Percentiles rank a stretch among this genome's conserved stretches.
phyloP scores from a whole-genome alignment of 352 stramenopile genomes.

The Globisporangium spiculum region DNA sequence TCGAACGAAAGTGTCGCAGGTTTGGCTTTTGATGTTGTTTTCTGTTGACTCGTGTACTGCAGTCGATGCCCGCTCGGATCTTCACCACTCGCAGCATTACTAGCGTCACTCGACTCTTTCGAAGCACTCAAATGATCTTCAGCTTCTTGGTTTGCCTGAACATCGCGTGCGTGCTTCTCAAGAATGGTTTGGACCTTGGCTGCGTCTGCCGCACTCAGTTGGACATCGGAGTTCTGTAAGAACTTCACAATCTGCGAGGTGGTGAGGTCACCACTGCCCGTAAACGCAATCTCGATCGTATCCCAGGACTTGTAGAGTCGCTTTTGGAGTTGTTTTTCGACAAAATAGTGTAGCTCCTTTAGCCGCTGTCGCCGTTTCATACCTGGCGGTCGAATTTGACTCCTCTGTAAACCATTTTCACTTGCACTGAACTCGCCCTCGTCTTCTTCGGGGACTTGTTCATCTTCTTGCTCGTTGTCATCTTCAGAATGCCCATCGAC shows the following conservation, averaged over 20 bases:
- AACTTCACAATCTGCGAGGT: conserved; percentile 69
- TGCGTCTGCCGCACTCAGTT: conserved; percentile 53
- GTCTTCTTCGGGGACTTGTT: conserved; percentile 23
- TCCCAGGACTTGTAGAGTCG: conserved; percentile 67
- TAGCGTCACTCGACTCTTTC: background rate
- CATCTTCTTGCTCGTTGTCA: background rate
- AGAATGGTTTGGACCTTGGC: conserved; percentile 59
- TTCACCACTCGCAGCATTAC: background rate
- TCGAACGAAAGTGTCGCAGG: conserved; percentile 51
- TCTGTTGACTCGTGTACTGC: background rate
- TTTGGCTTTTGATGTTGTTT: conserved; percentile 11
- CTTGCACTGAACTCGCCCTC: conserved; percentile 10
- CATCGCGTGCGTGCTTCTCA: conserved; percentile 31
- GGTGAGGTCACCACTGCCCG: conserved; percentile 61
- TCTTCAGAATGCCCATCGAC: background rate
- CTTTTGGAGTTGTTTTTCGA: conserved; percentile 65
- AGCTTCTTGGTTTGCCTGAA: background rate
- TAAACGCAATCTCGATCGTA: conserved; percentile 69
- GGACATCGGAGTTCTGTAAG: conserved; percentile 61
- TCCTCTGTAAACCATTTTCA: background rate
- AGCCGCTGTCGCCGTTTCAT: conserved; percentile 51
- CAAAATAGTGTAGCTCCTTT: conserved; percentile 62
- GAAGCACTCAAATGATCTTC: background rate
- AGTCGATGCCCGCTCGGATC: background rate
- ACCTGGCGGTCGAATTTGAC: conserved; percentile 24